Conservation (phyloP, 345 rosid species). For the Brassica rapa region DNA sequence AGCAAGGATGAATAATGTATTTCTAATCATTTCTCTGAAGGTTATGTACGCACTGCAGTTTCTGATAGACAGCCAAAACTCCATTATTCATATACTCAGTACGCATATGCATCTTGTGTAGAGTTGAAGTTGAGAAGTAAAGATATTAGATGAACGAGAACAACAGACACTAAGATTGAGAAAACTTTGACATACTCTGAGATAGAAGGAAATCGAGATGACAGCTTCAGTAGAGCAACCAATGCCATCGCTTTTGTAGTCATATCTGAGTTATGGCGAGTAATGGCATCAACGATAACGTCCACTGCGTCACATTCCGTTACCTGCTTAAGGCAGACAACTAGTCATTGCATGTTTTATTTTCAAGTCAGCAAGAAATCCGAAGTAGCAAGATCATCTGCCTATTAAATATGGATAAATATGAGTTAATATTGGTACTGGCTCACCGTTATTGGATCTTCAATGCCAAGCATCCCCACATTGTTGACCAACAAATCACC, state of each 20-base stretch:
- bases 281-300: slow-evolving; percentile 50
- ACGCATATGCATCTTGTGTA: slow-evolving; percentile 10
- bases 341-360: slow-evolving; percentile 28
- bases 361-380: neutral
- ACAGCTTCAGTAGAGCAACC: slow-evolving; percentile 83
- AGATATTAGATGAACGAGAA: slow-evolving; percentile 24
- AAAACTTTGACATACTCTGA: slow-evolving; percentile 64
- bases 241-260: slow-evolving; percentile 91
- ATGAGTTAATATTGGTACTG: slow-evolving; percentile 9
- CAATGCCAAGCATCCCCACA: slow-evolving; percentile 81
- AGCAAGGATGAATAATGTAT: slow-evolving; percentile 12
- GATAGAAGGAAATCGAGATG: slow-evolving; percentile 91
- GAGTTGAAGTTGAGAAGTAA: neutral
- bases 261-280: slow-evolving; percentile 69
- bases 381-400: neutral
- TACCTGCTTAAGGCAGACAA: slow-evolving; percentile 59
- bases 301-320: slow-evolving; percentile 92
- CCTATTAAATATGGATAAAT: slow-evolving; percentile 5
- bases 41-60: neutral
- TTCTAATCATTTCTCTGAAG: slow-evolving; percentile 1
- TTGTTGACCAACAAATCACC: slow-evolving; percentile 92
- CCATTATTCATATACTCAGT: slow-evolving; percentile 7
- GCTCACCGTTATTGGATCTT: slow-evolving; percentile 89
- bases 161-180: slow-evolving; percentile 10
- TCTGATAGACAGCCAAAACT: slow-evolving; percentile 18